A percentile compares a stretch with the other conserved stretches of the same genome.
These are phyloP conservation scores for Sporothrix humicola DNA, from an alignment of 2,329 filamentous ascomycete genomes.

Conservation along the genomic window DNA sequence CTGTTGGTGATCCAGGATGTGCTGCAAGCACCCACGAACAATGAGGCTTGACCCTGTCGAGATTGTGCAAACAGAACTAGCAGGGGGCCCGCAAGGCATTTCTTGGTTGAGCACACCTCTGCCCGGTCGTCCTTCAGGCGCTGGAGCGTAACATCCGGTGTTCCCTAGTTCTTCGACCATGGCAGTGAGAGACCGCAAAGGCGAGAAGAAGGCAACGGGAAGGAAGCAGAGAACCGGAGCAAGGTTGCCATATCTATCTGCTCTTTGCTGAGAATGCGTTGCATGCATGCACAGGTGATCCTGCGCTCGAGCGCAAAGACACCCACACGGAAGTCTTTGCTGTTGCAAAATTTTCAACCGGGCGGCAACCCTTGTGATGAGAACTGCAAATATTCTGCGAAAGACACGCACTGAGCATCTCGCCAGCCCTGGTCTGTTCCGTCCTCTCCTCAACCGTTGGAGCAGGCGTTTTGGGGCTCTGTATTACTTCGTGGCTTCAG, in stretches of 20 bases:
- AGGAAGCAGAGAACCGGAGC: background rate
- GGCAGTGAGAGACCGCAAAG: background rate
- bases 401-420: background rate
- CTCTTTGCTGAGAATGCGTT: background rate
- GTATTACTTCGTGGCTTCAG: too few relatives aligned
- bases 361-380: background rate
- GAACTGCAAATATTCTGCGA: background rate
- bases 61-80: conserved; percentile 4
- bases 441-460: background rate
- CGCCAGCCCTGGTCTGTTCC: conserved; percentile 1
- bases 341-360: background rate
- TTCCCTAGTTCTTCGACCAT: background rate
- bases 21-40: background rate
- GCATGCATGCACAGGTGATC: conserved; percentile 19
- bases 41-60: background rate
- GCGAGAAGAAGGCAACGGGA: background rate
- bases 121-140: conserved; percentile 6
- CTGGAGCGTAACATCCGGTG: conserved; percentile 16
- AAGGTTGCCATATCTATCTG: background rate
- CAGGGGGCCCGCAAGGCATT: background rate
- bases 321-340: background rate
- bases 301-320: background rate
- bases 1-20: background rate
- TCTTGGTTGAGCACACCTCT: conserved; percentile 23
- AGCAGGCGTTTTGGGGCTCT: background rate